Conservation (phyloP, 495 filamentous ascomycete species). For the Ramalina peruviana region DNA sequence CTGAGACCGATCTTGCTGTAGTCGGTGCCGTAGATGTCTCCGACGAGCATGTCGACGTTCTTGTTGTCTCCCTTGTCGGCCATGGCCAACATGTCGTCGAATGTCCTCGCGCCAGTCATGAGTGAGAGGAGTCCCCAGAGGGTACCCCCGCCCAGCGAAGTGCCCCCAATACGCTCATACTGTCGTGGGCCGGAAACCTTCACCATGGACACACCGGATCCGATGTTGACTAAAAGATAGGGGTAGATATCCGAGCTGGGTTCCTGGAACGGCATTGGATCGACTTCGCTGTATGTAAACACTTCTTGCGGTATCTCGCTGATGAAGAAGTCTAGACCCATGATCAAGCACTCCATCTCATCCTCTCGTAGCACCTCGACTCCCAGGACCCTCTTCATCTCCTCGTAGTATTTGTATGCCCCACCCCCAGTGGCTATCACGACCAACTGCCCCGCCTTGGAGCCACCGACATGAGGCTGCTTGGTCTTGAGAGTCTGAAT, state of each 20-base stretch:
- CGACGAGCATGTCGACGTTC: slow-evolving; percentile 91
- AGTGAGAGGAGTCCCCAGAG: slow-evolving; percentile 89
- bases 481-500: slow-evolving; percentile 71
- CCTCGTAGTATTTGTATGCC: slow-evolving; percentile 90
- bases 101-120: slow-evolving; percentile 76
- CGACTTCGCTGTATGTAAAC: slow-evolving; percentile 81
- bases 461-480: slow-evolving; percentile 59
- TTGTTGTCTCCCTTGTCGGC: slow-evolving; percentile 88
- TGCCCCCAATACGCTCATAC: slow-evolving; percentile 84
- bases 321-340: slow-evolving; percentile 98
- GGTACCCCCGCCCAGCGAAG: slow-evolving; percentile 86
- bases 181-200: slow-evolving; percentile 82
- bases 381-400: slow-evolving; percentile 62
- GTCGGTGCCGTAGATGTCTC: slow-evolving; percentile 93
- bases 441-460: slow-evolving; percentile 48
- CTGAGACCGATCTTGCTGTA: slow-evolving; percentile 92
- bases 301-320: slow-evolving; percentile 93
- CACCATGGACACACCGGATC: slow-evolving; percentile 97
- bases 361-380: slow-evolving; percentile 86
- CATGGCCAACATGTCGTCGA: slow-evolving; percentile 91
- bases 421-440: slow-evolving; percentile 94
- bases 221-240: slow-evolving; percentile 95
- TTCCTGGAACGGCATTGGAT: slow-evolving; percentile 74
- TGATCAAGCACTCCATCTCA: slow-evolving; percentile 98
- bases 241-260: slow-evolving; percentile 71